phyloP scores from a whole-genome alignment of 345 rosid species.

The Orychophragmus violaceus region DNA sequence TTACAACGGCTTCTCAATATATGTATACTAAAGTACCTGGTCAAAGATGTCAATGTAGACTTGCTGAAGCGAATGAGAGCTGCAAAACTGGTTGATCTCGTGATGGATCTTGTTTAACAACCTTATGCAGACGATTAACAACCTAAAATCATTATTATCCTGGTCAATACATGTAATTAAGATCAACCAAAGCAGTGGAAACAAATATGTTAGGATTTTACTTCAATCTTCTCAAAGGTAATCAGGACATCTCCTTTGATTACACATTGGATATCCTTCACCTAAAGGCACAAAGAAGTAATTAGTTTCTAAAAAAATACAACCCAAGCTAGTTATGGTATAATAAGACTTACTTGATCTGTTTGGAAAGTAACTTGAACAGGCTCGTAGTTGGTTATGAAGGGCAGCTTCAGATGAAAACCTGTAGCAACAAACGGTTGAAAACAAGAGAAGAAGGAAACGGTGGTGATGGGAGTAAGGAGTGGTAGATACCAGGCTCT shows the following conservation, averaged over 20 bases:
- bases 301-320: not conserved
- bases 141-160: conserved; percentile 43
- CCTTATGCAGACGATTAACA: conserved; percentile 72
- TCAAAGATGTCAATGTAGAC: conserved; percentile 92
- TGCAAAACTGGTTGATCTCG: too few species aligned
- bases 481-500: conserved; percentile 83
- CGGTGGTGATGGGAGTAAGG: too few species aligned
- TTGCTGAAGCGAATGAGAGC: too few species aligned
- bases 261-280: conserved; percentile 86
- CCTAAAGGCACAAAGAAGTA: conserved; percentile 31
- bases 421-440: conserved; percentile 34
- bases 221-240: conserved; percentile 90
- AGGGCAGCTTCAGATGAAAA: conserved; percentile 72
- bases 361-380: conserved; percentile 95
- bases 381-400: conserved; percentile 71
- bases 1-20: not conserved
- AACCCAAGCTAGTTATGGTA: not conserved
- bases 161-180: not conserved
- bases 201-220: not conserved
- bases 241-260: conserved; percentile 98
- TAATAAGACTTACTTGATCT: conserved; percentile 50
- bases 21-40: conserved; percentile 48
- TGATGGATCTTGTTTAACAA: conserved; percentile 91
- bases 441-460: not conserved
- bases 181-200: too few species aligned